These are phyloP conservation scores for Stylosanthes scabra DNA, from an alignment of 331 rosid species.

Conservation along the genomic window DNA sequence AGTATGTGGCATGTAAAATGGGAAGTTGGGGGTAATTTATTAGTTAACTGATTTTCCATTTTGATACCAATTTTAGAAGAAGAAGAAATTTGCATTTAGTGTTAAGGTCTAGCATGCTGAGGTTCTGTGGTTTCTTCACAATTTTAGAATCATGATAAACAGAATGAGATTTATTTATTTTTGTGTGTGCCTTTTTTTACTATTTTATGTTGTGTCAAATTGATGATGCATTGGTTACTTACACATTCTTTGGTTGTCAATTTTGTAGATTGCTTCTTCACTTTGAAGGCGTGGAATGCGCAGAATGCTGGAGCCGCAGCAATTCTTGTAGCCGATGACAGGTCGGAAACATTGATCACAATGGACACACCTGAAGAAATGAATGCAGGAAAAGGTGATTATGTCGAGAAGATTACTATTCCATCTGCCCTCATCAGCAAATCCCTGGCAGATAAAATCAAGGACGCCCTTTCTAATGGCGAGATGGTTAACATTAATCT, in stretches of 20 bases:
- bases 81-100: conserved; percentile 19
- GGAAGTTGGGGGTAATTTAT: conserved; percentile 21
- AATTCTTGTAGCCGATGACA: conserved; percentile 87
- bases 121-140: not conserved
- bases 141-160: not conserved
- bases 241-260: not conserved
- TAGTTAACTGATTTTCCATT: not conserved
- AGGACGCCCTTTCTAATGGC: conserved; percentile 64
- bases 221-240: conserved; percentile 12
- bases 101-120: conserved; percentile 6
- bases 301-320: conserved; percentile 98
- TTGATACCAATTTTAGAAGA: conserved; percentile 4
- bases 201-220: not conserved
- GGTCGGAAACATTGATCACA: conserved; percentile 74
- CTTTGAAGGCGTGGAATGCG: conserved; percentile 97
- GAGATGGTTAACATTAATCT: conserved; percentile 84
- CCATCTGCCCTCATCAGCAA: conserved; percentile 92
- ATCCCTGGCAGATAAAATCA: conserved; percentile 80
- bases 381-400: conserved; percentile 60
- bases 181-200: not conserved
- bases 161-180: not conserved
- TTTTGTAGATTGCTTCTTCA: conserved; percentile 90
- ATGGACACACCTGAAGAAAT: conserved; percentile 97
- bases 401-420: conserved; percentile 71
- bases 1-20: conserved; percentile 8